Conservation (phyloP, 192 early-diverging fungal genomes). For the Podochytrium sp. region DNA sequence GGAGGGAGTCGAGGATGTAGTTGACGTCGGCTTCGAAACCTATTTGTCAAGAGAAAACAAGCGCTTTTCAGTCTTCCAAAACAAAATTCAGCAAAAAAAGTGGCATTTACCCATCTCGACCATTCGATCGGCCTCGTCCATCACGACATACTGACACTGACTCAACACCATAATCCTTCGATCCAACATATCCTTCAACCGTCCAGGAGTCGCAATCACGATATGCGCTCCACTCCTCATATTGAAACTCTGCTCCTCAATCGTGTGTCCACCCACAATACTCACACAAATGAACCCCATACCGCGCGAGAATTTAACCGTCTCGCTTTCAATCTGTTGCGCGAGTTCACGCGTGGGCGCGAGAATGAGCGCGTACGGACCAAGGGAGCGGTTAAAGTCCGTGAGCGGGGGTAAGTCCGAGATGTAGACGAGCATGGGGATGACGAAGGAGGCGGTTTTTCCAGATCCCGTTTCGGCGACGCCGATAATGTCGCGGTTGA, state of each 20-base stretch:
- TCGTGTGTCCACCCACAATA: constrained; percentile 72
- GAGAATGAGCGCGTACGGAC: constrained; percentile 93
- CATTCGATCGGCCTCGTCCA: constrained; percentile 98
- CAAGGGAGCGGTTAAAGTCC: constrained; percentile 78
- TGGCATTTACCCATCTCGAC: constrained; percentile 44
- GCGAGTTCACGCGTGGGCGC: constrained; percentile 98
- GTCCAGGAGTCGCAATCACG: constrained; percentile 97
- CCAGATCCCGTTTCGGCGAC: constrained; percentile 80
- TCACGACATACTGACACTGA: constrained; percentile 97
- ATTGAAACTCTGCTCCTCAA: constrained; percentile 87
- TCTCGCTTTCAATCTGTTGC: constrained; percentile 94
- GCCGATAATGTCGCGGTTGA: constrained; percentile 73
- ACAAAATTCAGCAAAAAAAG: not conserved
- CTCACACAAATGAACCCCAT: constrained; percentile 81
- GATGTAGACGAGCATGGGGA: constrained; percentile 94
- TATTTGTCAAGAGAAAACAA: not conserved
- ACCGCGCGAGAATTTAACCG: constrained; percentile 85
- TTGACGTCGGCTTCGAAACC: constrained; percentile 95
- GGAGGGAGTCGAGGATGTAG: constrained; percentile 92
- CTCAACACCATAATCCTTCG: constrained; percentile 85
- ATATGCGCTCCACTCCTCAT: constrained; percentile 93
- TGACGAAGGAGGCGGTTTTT: constrained; percentile 95
- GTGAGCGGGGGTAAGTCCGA: constrained; percentile 75
- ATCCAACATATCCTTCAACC: constrained; percentile 91
- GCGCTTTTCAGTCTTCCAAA: not conserved